These are phyloP conservation scores for Aspergillus sp. DNA, from an alignment of 2,329 filamentous ascomycete species.

Conservation along the genomic window DNA sequence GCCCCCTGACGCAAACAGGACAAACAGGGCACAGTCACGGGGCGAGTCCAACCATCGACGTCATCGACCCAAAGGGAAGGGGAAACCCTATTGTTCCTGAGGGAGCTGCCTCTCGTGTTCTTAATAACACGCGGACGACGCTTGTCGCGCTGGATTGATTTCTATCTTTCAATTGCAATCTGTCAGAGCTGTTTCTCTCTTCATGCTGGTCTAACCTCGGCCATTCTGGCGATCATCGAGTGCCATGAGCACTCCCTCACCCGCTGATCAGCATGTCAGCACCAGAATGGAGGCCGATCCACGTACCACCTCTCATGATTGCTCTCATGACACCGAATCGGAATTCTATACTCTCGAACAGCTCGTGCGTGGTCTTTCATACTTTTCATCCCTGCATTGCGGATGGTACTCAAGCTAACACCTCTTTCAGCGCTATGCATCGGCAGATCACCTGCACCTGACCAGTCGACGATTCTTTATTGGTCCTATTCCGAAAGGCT, in stretches of 20 bases:
- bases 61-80: slow-evolving; percentile 25
- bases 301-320: slow-evolving; percentile 17
- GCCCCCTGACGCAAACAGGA: slow-evolving; percentile 10
- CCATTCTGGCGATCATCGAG: slow-evolving; percentile 1
- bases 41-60: slow-evolving; percentile 21
- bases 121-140: not conserved
- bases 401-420: slow-evolving; percentile 1
- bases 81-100: slow-evolving; percentile 9
- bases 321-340: slow-evolving; percentile 40
- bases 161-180: not conserved
- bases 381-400: not conserved
- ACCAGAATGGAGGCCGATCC: slow-evolving; percentile 19
- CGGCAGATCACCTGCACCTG: slow-evolving; percentile 60
- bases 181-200: not conserved
- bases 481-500: slow-evolving; percentile 64
- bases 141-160: not conserved
- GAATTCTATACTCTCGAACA: slow-evolving; percentile 56
- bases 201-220: slow-evolving; percentile 4
- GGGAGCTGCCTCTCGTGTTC: not conserved
- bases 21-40: slow-evolving; percentile 27
- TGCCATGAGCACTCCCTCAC: slow-evolving; percentile 27
- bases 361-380: slow-evolving; percentile 41
- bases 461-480: slow-evolving; percentile 64
- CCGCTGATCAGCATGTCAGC: slow-evolving; percentile 19
- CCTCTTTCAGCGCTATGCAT: slow-evolving; percentile 55